phyloP scores from a whole-genome alignment of 306 rosid genomes.

The Elaeagnus macrophylla region DNA sequence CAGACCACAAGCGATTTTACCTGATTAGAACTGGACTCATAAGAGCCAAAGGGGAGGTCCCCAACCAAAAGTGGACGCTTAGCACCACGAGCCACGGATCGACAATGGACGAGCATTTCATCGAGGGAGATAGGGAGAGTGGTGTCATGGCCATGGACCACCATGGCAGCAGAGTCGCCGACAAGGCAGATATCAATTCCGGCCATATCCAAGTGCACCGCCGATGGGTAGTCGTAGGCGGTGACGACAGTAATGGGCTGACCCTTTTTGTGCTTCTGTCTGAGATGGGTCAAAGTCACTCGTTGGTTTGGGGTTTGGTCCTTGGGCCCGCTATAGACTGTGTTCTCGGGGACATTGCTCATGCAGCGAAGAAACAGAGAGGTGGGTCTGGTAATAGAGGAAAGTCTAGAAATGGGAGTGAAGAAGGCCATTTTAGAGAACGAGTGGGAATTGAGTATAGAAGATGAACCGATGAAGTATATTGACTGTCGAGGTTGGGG shows the following conservation, averaged over 20 bases:
- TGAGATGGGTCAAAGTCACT: constrained; percentile 48
- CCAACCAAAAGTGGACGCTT: constrained; percentile 69
- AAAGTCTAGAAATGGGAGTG: constrained; percentile 18
- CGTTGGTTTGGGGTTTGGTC: constrained; percentile 40
- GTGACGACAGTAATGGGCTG: constrained; percentile 80
- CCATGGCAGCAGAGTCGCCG: constrained; percentile 93
- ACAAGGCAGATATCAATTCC: constrained; percentile 62
- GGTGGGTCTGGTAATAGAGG: neutral
- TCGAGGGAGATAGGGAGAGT: constrained; percentile 61
- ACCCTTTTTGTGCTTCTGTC: constrained; percentile 41
- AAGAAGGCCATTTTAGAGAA: constrained; percentile 7
- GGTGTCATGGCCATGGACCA: constrained; percentile 85
- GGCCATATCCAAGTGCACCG: constrained; percentile 61
- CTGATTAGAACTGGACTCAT: constrained; percentile 63
- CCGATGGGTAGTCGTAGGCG: constrained; percentile 92
- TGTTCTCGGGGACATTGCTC: constrained; percentile 74
- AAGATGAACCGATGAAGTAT: too few relatives aligned
- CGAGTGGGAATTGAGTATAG: neutral
- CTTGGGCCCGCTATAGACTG: constrained; percentile 71
- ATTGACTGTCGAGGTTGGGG: too few relatives aligned
- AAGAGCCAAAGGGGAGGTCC: constrained; percentile 77
- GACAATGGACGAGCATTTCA: constrained; percentile 77
- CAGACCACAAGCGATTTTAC: constrained; percentile 13
- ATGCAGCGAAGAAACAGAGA: constrained; percentile 29
- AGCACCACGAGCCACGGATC: constrained; percentile 81